phyloP scores from a whole-genome alignment of 2,329 filamentous ascomycete species.

The Stagonosporopsis tanaceti region DNA sequence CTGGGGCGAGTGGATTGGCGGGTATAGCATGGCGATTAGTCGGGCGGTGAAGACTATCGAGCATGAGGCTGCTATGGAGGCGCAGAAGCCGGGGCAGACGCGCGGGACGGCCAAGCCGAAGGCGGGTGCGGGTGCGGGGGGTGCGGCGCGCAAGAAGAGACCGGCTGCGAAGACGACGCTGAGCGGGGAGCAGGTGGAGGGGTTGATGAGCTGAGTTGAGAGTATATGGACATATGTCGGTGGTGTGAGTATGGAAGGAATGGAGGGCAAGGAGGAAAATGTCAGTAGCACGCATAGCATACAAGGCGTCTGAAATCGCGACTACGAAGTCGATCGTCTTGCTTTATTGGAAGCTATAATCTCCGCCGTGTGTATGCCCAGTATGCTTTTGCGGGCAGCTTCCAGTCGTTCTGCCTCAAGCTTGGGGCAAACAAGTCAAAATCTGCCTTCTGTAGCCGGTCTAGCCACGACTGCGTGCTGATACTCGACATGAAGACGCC shows the following conservation, averaged over 20 bases:
- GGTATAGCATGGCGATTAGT: slow-evolving; percentile 48
- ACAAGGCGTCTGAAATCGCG: not conserved
- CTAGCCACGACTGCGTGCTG: slow-evolving; percentile 78
- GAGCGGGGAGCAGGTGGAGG: slow-evolving; percentile 39
- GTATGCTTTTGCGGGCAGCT: slow-evolving; percentile 80
- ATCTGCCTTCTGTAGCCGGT: slow-evolving; percentile 77
- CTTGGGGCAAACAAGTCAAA: slow-evolving; percentile 80
- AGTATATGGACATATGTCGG: no score
- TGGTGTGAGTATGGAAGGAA: not conserved
- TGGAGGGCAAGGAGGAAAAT: not conserved
- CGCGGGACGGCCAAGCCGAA: not conserved
- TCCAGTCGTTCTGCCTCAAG: slow-evolving; percentile 76
- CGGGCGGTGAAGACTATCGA: slow-evolving; percentile 48
- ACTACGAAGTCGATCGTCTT: not conserved
- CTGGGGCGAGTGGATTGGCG: slow-evolving; percentile 51
- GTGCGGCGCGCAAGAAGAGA: slow-evolving; percentile 30
- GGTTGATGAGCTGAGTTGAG: slow-evolving; percentile 31
- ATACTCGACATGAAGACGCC: slow-evolving; percentile 82
- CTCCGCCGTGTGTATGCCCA: slow-evolving; percentile 65
- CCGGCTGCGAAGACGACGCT: slow-evolving; percentile 30
- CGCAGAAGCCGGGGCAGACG: slow-evolving; percentile 14
- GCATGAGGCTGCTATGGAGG: slow-evolving; percentile 46
- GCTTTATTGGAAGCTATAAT: slow-evolving; percentile 40
- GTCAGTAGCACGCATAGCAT: not conserved
- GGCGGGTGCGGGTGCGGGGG: slow-evolving; percentile 7